Evolutionary conservation across 2,329 filamentous ascomycete species (phyloP).

Genomic region (Colletotrichum sp.): DNA sequence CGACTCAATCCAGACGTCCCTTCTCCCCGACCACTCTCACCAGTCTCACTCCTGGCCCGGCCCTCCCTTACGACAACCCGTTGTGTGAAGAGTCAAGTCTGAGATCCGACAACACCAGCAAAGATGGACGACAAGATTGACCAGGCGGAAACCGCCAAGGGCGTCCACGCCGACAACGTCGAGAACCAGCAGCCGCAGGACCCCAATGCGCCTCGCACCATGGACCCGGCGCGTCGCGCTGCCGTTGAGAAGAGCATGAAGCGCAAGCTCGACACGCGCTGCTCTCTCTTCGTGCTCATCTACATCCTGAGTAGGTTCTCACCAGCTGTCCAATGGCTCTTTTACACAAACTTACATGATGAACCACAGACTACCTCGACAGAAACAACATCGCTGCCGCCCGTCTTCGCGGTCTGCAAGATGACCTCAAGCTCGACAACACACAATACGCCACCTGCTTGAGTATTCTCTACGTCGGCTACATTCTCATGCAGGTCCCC

Average conservation of each 20-base stretch:
- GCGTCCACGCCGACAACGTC: background rate
- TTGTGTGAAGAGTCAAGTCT: background rate
- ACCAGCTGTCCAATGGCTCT: background rate
- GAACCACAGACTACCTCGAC: conserved; percentile 65
- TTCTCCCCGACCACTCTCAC: background rate
- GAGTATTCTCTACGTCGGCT: conserved; percentile 70
- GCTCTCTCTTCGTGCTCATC: conserved; percentile 72
- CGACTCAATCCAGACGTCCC: conserved; percentile 10
- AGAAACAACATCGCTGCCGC: conserved; percentile 73
- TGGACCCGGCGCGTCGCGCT: conserved; percentile 52
- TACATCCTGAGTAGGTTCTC: conserved; percentile 59
- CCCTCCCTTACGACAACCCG: background rate
- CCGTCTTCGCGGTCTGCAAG: conserved; percentile 66
- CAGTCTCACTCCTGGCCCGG: background rate
- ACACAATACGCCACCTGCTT: conserved; percentile 69
- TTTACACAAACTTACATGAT: conserved; percentile 65
- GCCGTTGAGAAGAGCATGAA: conserved; percentile 68
- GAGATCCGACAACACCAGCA: conserved; percentile 3
- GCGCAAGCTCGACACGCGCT: conserved; percentile 74
- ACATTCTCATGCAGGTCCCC: conserved; percentile 68
- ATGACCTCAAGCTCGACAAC: conserved; percentile 59
- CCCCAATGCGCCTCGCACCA: conserved; percentile 6
- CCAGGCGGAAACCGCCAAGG: background rate
- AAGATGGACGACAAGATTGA: conserved; percentile 16
- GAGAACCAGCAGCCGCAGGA: background rate